Base-by-base conservation (phyloP, 2,329 filamentous ascomycete species). In the Alternaria sp. region DNA sequence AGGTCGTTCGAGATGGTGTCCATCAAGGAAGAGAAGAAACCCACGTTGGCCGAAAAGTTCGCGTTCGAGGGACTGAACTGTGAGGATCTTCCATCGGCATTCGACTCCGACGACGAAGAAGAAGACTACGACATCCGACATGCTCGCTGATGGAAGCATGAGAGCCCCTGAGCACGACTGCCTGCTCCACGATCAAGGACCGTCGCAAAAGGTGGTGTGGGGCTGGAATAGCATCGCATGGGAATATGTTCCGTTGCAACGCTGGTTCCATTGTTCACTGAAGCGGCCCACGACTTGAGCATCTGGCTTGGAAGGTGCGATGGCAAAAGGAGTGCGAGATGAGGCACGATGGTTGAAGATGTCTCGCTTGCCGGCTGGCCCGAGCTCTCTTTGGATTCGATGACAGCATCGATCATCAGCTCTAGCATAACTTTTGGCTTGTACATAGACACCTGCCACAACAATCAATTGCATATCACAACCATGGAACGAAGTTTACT, bases 61-160 rank as follows among this genome's bases (percentile, higher is more conserved):
- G 66, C 61, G 8, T 11, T 67, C 15, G 57, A 58, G n/a, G 55
- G 53, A 11, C 17, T 57, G 58, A 63, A 55, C 3, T 70, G 61
- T 61, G 61, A 65, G 12, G 69, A 71, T 15, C 58, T 75, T 12
- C 64, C 71, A 11, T 72, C 69, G 19, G 67, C 68, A 8, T 73
- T 72, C 43, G 73, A 74, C 9, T 71, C 67, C 11, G 70, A 75
- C 5, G 66, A 73, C 10, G 66, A 70, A 17, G 70, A 69, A 12
- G 65, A 71, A 23, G 56, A 53, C 49, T 13, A 43, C 15, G 46
- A 58, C 21, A 43, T 15, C 15, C 8, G 36, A 17, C 13, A 50
- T 44, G 45, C 21, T 32, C 52, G 36, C 30, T 50, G 45, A 49
- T 47, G 28, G 28, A 25, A 19, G 3, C 15, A 26, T 32, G 25